Percentiles rank a stretch among this genome's conserved stretches.
Conservation (phyloP, 2,329 filamentous ascomycete species). For the Bimuria novae-zelandiae region DNA sequence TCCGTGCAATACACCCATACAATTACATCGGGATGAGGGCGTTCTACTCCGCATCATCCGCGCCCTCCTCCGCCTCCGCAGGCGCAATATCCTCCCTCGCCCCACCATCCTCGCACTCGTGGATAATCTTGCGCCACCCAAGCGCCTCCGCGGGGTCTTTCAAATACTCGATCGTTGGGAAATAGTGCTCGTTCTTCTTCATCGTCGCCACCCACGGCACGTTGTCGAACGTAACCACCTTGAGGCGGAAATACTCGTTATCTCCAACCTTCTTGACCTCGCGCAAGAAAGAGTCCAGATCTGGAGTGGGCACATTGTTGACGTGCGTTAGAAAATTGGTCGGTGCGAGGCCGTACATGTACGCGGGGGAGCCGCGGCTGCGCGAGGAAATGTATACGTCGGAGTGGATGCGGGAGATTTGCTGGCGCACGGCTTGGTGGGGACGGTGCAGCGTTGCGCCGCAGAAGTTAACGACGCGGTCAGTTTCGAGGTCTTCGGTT, state of each 20-base stretch:
- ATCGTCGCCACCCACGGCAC: constrained; percentile 99
- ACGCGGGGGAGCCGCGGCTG: constrained; percentile 42
- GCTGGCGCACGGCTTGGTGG: constrained; percentile 94
- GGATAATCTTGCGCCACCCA: constrained; percentile 63
- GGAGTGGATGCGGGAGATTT: constrained; percentile 94
- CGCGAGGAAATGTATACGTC: constrained; percentile 95
- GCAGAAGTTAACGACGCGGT: constrained; percentile 91
- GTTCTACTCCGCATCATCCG: not conserved
- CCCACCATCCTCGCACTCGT: constrained; percentile 54
- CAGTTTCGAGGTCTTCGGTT: constrained; percentile 88
- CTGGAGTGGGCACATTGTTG: constrained; percentile 83
- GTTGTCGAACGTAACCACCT: constrained; percentile 97
- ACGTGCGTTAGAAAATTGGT: constrained; percentile 98
- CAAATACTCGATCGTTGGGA: constrained; percentile 68
- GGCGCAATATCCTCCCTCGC: constrained; percentile 36
- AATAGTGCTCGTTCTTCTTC: constrained; percentile 99
- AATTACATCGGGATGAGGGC: not conserved
- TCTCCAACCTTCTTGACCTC: constrained; percentile 88
- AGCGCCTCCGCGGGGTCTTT: constrained; percentile 59
- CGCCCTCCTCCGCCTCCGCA: constrained; percentile 1
- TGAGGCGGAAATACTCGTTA: constrained; percentile 96
- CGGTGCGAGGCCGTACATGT: constrained; percentile 78
- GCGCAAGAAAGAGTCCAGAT: constrained; percentile 77
- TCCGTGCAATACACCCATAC: too few species aligned
- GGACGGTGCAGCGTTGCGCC: constrained; percentile 91